A percentile compares a stretch with the other conserved stretches of the same genome.
Conservation (phyloP, 495 filamentous ascomycete species). For the Talaromyces stipitatus region DNA sequence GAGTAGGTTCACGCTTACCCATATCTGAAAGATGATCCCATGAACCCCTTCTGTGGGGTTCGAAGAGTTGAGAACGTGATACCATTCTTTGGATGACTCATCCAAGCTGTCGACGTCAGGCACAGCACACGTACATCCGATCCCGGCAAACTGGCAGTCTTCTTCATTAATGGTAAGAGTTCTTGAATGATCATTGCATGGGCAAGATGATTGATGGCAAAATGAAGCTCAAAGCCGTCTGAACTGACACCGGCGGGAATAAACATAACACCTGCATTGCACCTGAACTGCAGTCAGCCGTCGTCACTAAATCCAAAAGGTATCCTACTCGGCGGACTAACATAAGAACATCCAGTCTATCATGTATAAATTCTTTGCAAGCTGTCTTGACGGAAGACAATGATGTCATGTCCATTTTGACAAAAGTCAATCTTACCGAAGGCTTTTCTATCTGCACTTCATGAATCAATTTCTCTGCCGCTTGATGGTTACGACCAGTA, state of each 20-base stretch:
- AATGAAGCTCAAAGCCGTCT: conserved; percentile 46
- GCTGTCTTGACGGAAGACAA: conserved; percentile 42
- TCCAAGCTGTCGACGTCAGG: conserved; percentile 27
- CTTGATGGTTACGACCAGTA: conserved; percentile 27
- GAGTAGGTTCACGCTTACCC: conserved; percentile 13
- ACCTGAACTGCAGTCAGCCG: conserved; percentile 9
- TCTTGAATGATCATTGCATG: conserved; percentile 52
- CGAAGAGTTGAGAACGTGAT: conserved; percentile 24
- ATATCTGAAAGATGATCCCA: conserved; percentile 3
- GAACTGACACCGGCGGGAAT: conserved; percentile 29
- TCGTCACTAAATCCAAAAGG: conserved; percentile 20
- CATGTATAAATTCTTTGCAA: conserved; percentile 33
- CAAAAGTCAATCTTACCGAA: conserved; percentile 24
- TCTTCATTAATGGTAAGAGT: conserved; percentile 23
- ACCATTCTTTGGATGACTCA: conserved; percentile 18
- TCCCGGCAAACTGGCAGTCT: conserved; percentile 24
- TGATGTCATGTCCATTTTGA: conserved; percentile 40
- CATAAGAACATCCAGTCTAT: conserved; percentile 55
- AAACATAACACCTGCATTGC: conserved; percentile 56
- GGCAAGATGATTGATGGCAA: conserved; percentile 51
- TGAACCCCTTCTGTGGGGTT: conserved; percentile 3
- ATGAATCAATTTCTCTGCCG: conserved; percentile 26
- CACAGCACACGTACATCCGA: conserved; percentile 37
- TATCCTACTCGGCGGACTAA: conserved; percentile 27
- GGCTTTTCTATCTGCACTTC: conserved; percentile 27